Evolutionary conservation across 228 moss, liverwort and hornwort species (phyloP).

Genomic region (Sphagnum magellanicum): DNA sequence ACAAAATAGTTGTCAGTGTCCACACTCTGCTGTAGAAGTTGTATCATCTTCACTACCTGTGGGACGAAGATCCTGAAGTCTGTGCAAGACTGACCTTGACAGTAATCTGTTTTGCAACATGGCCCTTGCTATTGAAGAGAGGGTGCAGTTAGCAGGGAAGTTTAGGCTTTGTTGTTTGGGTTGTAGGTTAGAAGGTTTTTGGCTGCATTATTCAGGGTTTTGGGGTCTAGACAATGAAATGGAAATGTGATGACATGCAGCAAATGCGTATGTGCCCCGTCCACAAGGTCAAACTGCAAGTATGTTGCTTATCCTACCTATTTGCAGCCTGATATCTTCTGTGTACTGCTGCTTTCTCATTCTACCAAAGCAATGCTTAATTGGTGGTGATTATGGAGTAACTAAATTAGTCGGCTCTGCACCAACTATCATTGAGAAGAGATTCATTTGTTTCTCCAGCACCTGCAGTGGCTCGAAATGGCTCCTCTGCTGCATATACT

Average conservation of each 20-base stretch:
- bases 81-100: no score
- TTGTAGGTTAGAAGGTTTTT: no score
- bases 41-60: not conserved
- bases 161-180: no score
- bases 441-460: slow-evolving; percentile 5
- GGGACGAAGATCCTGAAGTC: no score
- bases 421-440: not conserved
- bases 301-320: slow-evolving; percentile 15
- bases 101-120: no score
- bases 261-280: slow-evolving; percentile 92
- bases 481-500: slow-evolving; percentile 22
- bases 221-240: no score
- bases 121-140: no score
- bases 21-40: not conserved
- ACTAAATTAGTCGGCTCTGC: not conserved
- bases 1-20: slow-evolving; percentile 6
- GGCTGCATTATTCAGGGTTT: no score
- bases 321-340: not conserved
- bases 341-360: not conserved
- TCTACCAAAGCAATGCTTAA: not conserved
- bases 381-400: not conserved
- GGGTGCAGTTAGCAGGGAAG: no score
- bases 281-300: slow-evolving; percentile 37
- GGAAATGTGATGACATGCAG: slow-evolving; percentile 28
- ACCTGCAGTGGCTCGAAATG: slow-evolving; percentile 15